Conservation (phyloP, 2,329 filamentous ascomycete genomes). For the Thielaviopsis ethacetica region DNA sequence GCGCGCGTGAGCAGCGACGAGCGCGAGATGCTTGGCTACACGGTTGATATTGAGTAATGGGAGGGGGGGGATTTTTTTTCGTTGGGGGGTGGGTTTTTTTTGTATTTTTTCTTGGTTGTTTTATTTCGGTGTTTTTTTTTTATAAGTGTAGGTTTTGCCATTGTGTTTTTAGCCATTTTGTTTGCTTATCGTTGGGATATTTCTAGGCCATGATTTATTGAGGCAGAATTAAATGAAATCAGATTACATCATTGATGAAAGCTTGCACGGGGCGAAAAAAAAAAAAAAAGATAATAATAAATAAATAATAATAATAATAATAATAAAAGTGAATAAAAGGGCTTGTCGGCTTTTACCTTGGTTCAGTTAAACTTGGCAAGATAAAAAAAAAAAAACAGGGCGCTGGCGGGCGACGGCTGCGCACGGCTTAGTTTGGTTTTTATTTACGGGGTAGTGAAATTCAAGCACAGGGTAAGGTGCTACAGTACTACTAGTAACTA, state of each 20-base stretch:
- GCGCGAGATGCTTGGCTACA: conserved; percentile 38
- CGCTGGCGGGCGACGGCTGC: neutral
- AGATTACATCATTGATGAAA: too few relatives aligned
- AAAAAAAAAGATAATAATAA: neutral
- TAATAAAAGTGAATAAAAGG: neutral
- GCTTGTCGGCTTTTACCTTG: too few relatives aligned
- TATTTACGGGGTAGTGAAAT: too few relatives aligned
- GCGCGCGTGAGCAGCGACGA: conserved; percentile 36
- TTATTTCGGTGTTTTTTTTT: neutral
- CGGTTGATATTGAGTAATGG: conserved; percentile 26
- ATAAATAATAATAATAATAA: too few relatives aligned
- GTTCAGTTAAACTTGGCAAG: too few relatives aligned
- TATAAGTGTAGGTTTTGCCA: neutral
- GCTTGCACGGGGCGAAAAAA: too few relatives aligned
- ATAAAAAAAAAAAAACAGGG: neutral
- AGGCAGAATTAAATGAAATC: too few relatives aligned
- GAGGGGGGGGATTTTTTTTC: neutral
- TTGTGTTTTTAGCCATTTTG: neutral
- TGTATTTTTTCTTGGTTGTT: neutral
- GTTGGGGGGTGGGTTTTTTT: neutral
- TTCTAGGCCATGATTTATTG: too few relatives aligned
- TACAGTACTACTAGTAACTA: too few relatives aligned
- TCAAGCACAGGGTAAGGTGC: too few relatives aligned
- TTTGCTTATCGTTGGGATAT: too few relatives aligned
- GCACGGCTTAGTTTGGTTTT: neutral